These are phyloP conservation scores for Schizophyllum amplum DNA, from an alignment of 1,284 basidiomycete species.

Conservation along the genomic window DNA sequence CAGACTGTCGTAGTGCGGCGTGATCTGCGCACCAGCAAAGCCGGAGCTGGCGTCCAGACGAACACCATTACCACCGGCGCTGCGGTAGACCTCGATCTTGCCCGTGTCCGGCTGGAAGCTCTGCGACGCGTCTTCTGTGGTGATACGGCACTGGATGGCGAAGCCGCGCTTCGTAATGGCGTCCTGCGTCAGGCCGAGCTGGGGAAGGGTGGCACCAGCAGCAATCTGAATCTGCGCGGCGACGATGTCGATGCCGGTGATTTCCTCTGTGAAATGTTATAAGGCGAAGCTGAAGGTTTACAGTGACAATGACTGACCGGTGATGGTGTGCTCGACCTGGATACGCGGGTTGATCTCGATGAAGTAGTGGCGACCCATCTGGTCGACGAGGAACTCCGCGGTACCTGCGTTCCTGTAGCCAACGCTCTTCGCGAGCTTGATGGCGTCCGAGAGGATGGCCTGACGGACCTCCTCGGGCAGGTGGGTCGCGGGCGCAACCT, in stretches of 20 bases:
- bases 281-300: constrained; percentile 2
- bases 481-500: constrained; percentile 95
- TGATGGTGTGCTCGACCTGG: constrained; percentile 98
- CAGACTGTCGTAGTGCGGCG: constrained; percentile 97
- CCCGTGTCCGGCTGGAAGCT: constrained; percentile 98
- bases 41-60: constrained; percentile 96
- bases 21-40: constrained; percentile 99
- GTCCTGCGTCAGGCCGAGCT: constrained; percentile 96
- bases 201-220: constrained; percentile 90
- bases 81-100: constrained; percentile 98
- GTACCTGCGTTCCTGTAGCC: constrained; percentile 96
- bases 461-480: constrained; percentile 88
- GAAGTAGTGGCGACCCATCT: constrained; percentile 94
- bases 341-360: constrained; percentile 99
- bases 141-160: constrained; percentile 98
- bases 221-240: constrained; percentile 99
- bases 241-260: constrained; percentile 98
- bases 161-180: constrained; percentile 95
- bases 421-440: constrained; percentile 89
- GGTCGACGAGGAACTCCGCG: constrained; percentile 95
- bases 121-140: constrained; percentile 91
- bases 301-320: constrained; percentile 42
- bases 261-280: constrained; percentile 84
- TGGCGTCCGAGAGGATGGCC: constrained; percentile 85
- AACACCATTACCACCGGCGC: constrained; percentile 97